These are phyloP conservation scores for Coniochaeta sp. DNA, from an alignment of 2,329 filamentous ascomycete genomes.

Conservation along the genomic window DNA sequence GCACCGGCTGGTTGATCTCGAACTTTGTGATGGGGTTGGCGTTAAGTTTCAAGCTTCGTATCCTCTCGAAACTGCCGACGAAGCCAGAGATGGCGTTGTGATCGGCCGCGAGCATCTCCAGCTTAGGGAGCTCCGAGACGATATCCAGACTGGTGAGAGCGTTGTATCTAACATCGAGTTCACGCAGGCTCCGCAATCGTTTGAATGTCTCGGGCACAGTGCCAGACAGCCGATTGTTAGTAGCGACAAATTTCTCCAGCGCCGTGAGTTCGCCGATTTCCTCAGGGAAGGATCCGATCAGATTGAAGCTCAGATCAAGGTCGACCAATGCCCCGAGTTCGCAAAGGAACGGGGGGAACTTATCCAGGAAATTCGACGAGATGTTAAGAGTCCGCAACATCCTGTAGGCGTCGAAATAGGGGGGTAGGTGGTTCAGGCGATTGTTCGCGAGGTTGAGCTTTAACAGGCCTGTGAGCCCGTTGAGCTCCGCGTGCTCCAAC, in stretches of 20 bases:
- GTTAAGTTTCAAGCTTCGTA: slow-evolving; percentile 81
- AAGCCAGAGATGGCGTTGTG: slow-evolving; percentile 92
- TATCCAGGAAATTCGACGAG: slow-evolving; percentile 84
- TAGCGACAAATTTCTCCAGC: slow-evolving; percentile 86
- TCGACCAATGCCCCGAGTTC: slow-evolving; percentile 78
- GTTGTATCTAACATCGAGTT: slow-evolving; percentile 94
- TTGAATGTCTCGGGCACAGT: slow-evolving; percentile 67
- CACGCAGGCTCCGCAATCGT: slow-evolving; percentile 70
- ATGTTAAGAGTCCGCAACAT: slow-evolving; percentile 78
- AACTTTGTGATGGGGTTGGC: slow-evolving; percentile 95
- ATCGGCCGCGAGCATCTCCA: slow-evolving; percentile 84
- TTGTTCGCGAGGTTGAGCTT: slow-evolving; percentile 95
- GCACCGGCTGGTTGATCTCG: slow-evolving; percentile 68
- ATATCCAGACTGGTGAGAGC: slow-evolving; percentile 81
- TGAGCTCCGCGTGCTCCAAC: slow-evolving; percentile 76
- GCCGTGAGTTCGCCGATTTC: slow-evolving; percentile 71
- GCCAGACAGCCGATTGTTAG: slow-evolving; percentile 82
- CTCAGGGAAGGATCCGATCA: slow-evolving; percentile 69
- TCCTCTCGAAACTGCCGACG: slow-evolving; percentile 75
- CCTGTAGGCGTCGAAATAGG: slow-evolving; percentile 76
- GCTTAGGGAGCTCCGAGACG: slow-evolving; percentile 72
- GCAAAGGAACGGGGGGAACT: slow-evolving; percentile 80
- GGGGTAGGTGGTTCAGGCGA: slow-evolving; percentile 68
- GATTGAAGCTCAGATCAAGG: slow-evolving; percentile 94
- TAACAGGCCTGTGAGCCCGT: slow-evolving; percentile 66